These are phyloP conservation scores for Blakeslea trispora DNA, from an alignment of 371 early-diverging fungal species.

Conservation along the genomic window DNA sequence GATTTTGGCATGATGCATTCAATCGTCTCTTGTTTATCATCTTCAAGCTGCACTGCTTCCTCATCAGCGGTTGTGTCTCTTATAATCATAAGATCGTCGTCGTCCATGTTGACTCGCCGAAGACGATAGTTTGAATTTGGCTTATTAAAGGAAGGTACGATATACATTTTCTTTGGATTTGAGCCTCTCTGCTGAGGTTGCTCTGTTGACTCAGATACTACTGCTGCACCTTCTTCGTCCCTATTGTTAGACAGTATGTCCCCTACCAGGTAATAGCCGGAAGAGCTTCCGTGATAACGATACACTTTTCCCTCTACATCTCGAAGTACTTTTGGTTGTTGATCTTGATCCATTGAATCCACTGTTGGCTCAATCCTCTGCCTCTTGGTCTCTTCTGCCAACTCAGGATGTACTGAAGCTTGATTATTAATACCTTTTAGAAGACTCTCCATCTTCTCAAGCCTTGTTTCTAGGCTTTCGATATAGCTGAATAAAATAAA, in stretches of 20 bases:
- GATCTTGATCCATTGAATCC: no score
- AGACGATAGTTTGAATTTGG: conserved; percentile 9
- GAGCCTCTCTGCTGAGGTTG: no score
- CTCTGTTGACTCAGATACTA: no score
- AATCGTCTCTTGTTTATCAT: conserved; percentile 23
- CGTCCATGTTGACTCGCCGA: conserved; percentile 27
- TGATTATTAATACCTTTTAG: conserved; percentile 19
- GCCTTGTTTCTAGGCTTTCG: conserved; percentile 39
- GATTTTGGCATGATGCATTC: conserved; percentile 31
- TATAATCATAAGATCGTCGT: conserved; percentile 43
- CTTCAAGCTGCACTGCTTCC: conserved; percentile 18
- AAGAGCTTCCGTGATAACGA: conserved; percentile 50
- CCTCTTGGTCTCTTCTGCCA: neutral
- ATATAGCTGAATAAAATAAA: conserved; percentile 38
- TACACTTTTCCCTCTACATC: conserved; percentile 20
- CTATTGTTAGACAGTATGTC: conserved; percentile 22
- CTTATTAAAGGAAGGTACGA: conserved; percentile 8
- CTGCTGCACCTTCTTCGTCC: neutral
- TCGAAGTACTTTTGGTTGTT: neutral
- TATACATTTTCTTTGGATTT: conserved; percentile 7
- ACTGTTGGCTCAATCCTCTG: neutral
- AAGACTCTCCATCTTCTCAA: conserved; percentile 43
- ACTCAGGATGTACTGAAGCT: neutral
- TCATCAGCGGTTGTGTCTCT: conserved; percentile 38
- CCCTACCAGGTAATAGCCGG: conserved; percentile 45